Evolutionary conservation across 225 moss, liverwort and hornwort species (phyloP), one percentile per base, ranked within the genome.

Genomic region (Physcomitrium patens): DNA sequence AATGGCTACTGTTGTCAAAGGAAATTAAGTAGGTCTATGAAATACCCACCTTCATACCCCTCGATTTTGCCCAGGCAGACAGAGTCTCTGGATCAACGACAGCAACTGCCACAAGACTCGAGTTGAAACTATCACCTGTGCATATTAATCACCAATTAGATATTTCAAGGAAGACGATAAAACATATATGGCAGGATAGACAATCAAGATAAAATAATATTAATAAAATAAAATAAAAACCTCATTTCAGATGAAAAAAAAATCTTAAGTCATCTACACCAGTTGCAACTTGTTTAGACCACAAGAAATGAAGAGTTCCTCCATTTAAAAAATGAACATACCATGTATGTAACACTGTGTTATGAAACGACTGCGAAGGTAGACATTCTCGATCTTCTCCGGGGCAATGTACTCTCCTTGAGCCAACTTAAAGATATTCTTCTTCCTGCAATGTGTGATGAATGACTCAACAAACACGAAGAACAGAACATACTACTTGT

Each of bases 321-420:
- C 42, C 19, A n/a, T 53, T 31, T 37, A 22, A 46, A 11, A 42
- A 59, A 51, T 7, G 45, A 46, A 61, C 70, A 64, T 58, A 89
- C 89, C 97, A 68, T 93, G 76, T 22, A 99, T 78, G 68, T 94
- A 99, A 68, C 90, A 83, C 63, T 99, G 94, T 41, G 93, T 53
- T 19, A 99, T 67, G 72, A 99, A 99, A 46, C 84, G 89, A 79
- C 91, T 85, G 31, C 87, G 97, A 44, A 91, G 65, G 69, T 99
- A 99, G 58, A 93, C 94, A 65, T 94, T 94, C 83, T 99, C 97
- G 47, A 95, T 93, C 76, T 99, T 99, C 84, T 99, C 94, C 37
- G 97, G 97, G 41, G 97, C 94, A 46, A 95, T 91, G 80, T 99
- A 99, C 75, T 99, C 97, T 73, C 97, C 97, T 81, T 94, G 94